phyloP scores from a whole-genome alignment of 2,329 filamentous ascomycete genomes.

The Neospermospora avenae region DNA sequence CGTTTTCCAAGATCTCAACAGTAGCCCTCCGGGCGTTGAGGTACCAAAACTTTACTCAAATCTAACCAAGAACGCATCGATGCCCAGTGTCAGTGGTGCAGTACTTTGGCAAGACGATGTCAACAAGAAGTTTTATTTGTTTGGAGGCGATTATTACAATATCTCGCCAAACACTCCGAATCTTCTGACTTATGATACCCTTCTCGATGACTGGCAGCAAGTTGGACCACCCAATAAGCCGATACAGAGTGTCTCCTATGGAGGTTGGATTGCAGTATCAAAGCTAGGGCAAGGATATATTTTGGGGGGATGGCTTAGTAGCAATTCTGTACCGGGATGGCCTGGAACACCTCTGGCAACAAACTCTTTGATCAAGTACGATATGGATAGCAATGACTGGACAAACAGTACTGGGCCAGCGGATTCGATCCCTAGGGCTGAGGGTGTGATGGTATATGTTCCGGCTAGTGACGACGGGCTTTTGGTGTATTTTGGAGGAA shows the following conservation, averaged over 20 bases:
- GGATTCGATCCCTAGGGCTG: conserved; percentile 51
- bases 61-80: conserved; percentile 54
- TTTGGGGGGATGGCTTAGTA: conserved; percentile 60
- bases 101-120: conserved; percentile 57
- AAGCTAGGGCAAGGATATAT: conserved; percentile 56
- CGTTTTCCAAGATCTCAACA: conserved; percentile 54
- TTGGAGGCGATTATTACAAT: conserved; percentile 52
- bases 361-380: conserved; percentile 52
- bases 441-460: conserved; percentile 58
- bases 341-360: conserved; percentile 45
- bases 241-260: conserved; percentile 51
- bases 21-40: conserved; percentile 38
- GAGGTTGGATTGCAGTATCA: conserved; percentile 53
- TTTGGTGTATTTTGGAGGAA: conserved; percentile 60
- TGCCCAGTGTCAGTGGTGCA: conserved; percentile 49
- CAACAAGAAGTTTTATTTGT: conserved; percentile 62
- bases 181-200: conserved; percentile 56
- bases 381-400: conserved; percentile 50
- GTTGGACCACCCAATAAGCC: conserved; percentile 38
- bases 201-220: conserved; percentile 54
- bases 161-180: conserved; percentile 44
- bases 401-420: conserved; percentile 50
- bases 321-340: conserved; percentile 51
- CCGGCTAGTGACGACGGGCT: conserved; percentile 58
- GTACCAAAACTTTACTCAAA: conserved; percentile 53